Evolutionary conservation across 2,329 filamentous ascomycete genomes (phyloP), one percentile per base, ranked within the genome.

Genomic region (Aspergillus viridinutans): DNA sequence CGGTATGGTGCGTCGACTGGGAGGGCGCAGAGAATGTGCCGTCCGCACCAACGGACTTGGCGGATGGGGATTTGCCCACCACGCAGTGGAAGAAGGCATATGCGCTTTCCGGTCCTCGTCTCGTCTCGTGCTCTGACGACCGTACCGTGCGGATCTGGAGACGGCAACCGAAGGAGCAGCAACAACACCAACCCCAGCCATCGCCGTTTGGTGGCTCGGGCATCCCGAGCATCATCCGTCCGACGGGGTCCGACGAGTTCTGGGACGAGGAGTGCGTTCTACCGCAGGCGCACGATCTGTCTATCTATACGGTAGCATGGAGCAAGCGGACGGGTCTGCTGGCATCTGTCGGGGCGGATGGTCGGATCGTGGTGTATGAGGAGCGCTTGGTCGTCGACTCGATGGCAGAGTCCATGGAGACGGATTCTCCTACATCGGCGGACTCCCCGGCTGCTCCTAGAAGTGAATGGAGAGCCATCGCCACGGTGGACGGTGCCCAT

Each of bases 221-320:
- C 0, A 88, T 95, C 58, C 92, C 93, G n/a, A 96, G 90, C 67
- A 96, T 94, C 4, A 94, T 97, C 80, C 86, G 91, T 52, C 84
- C 86, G 23, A 74, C 77, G 2, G 81, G 82, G 20, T 80, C 90
- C 40, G 87, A 90, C 61, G 94, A 99, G 74, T 85, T 88, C 9
- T 99, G 94, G 94, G 77, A 82, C 25, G 88, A 92, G 69, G 89
- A 92, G 25, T 83, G 85, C 0, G 76, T 84, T n/a, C 77, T 99
- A 26, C 94, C 94, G 0, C 77, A 81, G 58, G 83, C 78, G 1
- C 94, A 99, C 69, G 86, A 88, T 50, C 78, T 93, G 52, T 89
- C 94, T 23, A 82, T 97, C 25, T 97, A 97, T 74, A 85, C 90
- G 7, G 85, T 90, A 1, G 79, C 87, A 8, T 99, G 94, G 94